Evolutionary conservation across 108 stramenopile genomes (phyloP).

Genomic region (Cyclostephanos tholiformis): DNA sequence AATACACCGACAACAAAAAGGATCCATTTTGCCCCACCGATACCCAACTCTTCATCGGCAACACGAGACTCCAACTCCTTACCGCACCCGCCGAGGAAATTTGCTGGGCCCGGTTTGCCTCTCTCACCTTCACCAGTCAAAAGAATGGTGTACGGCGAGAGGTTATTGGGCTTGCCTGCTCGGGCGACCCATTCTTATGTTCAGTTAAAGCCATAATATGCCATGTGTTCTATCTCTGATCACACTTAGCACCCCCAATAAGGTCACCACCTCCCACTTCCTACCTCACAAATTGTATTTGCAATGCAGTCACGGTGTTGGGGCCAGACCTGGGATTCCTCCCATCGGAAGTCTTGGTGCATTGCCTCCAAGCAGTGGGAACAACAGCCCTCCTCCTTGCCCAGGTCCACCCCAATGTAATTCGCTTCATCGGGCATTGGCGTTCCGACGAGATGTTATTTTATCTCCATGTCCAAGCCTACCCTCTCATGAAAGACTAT

Average conservation of each 20-base stretch:
- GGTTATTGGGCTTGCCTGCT: conserved; percentile 41
- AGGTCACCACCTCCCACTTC: background rate
- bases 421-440: conserved; percentile 23
- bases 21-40: conserved; percentile 33
- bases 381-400: conserved; percentile 57
- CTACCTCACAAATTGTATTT: conserved; percentile 13
- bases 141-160: conserved; percentile 48
- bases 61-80: conserved; percentile 17
- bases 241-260: background rate
- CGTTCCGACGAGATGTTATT: too few relatives aligned
- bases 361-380: conserved; percentile 53
- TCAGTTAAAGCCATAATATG: too few relatives aligned
- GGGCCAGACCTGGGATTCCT: conserved; percentile 41
- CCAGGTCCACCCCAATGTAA: conserved; percentile 47
- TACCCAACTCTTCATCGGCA: conserved; percentile 39
- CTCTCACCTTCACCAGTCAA: too few relatives aligned
- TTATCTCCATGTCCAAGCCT: too few relatives aligned
- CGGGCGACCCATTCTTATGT: conserved; percentile 44
- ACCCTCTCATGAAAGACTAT: too few relatives aligned
- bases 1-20: conserved; percentile 29
- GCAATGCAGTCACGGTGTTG: conserved; percentile 2
- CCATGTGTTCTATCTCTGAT: conserved; percentile 23
- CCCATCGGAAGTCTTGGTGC: conserved; percentile 45
- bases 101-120: conserved; percentile 24
- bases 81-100: conserved; percentile 21